Evolutionary conservation across 495 filamentous ascomycete genomes (phyloP).

Genomic region (Glutinoglossum americanum): DNA sequence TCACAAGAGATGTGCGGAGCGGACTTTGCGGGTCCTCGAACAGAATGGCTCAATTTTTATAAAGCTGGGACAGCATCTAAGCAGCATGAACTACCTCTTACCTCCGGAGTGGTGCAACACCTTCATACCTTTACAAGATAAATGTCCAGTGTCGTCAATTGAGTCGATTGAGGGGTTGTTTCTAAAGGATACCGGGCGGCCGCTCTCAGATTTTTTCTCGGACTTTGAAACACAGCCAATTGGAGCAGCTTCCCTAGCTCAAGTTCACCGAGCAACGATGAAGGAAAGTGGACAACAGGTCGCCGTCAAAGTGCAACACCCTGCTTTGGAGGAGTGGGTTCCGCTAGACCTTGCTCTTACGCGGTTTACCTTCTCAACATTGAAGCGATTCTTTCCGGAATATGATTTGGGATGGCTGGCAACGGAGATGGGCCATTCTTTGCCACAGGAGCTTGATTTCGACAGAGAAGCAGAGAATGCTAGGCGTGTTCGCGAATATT

Average conservation of each 20-base stretch:
- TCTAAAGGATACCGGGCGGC: conserved; percentile 52
- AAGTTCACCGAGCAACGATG: conserved; percentile 80
- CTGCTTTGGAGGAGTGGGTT: conserved; percentile 74
- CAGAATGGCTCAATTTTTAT: conserved; percentile 96
- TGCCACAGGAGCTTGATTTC: conserved; percentile 88
- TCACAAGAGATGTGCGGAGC: conserved; percentile 79
- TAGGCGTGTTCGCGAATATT: conserved; percentile 55
- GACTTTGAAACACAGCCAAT: conserved; percentile 62
- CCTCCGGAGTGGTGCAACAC: conserved; percentile 89
- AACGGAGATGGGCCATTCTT: conserved; percentile 71
- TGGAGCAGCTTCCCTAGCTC: conserved; percentile 82
- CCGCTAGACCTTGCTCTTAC: conserved; percentile 76
- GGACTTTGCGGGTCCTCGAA: conserved; percentile 72
- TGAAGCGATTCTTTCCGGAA: conserved; percentile 88
- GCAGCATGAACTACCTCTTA: conserved; percentile 89
- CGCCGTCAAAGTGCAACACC: conserved; percentile 97
- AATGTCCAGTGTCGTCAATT: conserved; percentile 80
- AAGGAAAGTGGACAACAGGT: conserved; percentile 71
- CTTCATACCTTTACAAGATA: conserved; percentile 90
- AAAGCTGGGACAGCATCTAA: conserved; percentile 90
- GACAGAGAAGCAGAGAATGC: conserved; percentile 71
- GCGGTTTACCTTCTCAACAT: conserved; percentile 64
- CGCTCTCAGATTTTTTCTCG: conserved; percentile 63
- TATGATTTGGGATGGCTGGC: conserved; percentile 95
- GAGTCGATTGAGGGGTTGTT: conserved; percentile 81